A percentile compares a stretch with the other conserved stretches of the same genome.
Conservation (phyloP, 2,329 filamentous ascomycete genomes). For the Aspergillus tubingensis region DNA sequence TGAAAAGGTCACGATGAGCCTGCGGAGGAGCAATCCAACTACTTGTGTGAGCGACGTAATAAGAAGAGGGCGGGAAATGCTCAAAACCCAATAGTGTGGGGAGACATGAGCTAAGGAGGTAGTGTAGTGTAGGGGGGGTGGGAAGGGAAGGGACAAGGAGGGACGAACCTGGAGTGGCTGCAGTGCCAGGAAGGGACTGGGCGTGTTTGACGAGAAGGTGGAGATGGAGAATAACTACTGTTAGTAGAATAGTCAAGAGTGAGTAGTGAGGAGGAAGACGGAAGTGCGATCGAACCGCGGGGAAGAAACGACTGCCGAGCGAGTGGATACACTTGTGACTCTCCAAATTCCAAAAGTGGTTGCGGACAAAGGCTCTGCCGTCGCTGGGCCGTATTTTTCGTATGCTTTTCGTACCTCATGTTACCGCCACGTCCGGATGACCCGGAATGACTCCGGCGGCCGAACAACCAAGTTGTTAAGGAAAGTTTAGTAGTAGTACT, state of each 20-base stretch:
- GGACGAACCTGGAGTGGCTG: neutral
- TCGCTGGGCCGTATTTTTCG: constrained; percentile 8
- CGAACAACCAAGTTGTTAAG: neutral
- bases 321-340: too few relatives aligned
- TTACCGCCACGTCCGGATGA: neutral
- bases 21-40: neutral
- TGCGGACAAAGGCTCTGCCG: constrained; percentile 23
- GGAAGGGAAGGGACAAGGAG: neutral
- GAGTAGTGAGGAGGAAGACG: constrained; percentile 3
- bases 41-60: neutral
- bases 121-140: neutral
- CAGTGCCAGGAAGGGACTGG: neutral
- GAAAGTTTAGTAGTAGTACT: too few relatives aligned
- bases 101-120: too few relatives aligned
- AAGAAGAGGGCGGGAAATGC: neutral
- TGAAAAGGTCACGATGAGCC: neutral
- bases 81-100: neutral
- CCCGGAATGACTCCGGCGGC: neutral
- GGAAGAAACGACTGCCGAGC: constrained; percentile 12
- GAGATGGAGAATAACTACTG: neutral
- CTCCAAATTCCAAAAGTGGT: neutral
- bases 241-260: neutral
- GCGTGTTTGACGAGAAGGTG: neutral
- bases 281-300: constrained; percentile 11
- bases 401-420: neutral